These are phyloP conservation scores for Taiozyma sp. DNA, from an alignment of 1,139 yeast species.

Conservation along the genomic window DNA sequence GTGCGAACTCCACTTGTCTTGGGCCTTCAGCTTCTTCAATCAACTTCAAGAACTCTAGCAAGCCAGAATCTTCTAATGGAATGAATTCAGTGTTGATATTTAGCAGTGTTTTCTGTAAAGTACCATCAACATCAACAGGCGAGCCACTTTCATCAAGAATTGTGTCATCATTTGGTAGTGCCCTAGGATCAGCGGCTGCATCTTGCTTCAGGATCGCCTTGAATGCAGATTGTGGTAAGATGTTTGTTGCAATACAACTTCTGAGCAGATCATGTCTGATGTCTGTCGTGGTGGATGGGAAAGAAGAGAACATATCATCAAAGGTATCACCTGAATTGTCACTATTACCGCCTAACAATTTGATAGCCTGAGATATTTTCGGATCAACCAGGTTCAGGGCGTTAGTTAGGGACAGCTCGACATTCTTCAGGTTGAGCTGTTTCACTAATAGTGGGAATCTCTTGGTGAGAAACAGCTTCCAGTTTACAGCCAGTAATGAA, in stretches of 20 bases:
- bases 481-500: conserved; percentile 12
- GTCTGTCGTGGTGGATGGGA: conserved; percentile 43
- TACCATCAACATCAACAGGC: conserved; percentile 12
- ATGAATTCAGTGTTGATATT: conserved; percentile 50
- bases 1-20: conserved; percentile 37
- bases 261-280: conserved; percentile 54
- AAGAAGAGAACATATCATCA: conserved; percentile 41
- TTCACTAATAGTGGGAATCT: conserved; percentile 20
- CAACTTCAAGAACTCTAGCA: conserved; percentile 35
- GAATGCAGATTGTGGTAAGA: conserved; percentile 38
- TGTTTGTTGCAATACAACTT: conserved; percentile 41
- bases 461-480: conserved; percentile 21
- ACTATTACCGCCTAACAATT: conserved; percentile 8
- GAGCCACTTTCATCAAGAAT: conserved; percentile 20
- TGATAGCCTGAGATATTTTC: conserved; percentile 19
- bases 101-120: conserved; percentile 23
- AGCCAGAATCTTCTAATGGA: conserved; percentile 46
- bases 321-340: conserved; percentile 29
- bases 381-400: conserved; percentile 20
- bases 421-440: conserved; percentile 19
- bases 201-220: conserved; percentile 43
- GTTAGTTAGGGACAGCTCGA: conserved; percentile 17
- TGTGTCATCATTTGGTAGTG: conserved; percentile 29
- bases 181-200: conserved; percentile 30
- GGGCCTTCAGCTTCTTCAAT: conserved; percentile 38